These are phyloP conservation scores for Jamesozyma jinghongensis DNA, from an alignment of 805 yeast species.

Conservation along the genomic window DNA sequence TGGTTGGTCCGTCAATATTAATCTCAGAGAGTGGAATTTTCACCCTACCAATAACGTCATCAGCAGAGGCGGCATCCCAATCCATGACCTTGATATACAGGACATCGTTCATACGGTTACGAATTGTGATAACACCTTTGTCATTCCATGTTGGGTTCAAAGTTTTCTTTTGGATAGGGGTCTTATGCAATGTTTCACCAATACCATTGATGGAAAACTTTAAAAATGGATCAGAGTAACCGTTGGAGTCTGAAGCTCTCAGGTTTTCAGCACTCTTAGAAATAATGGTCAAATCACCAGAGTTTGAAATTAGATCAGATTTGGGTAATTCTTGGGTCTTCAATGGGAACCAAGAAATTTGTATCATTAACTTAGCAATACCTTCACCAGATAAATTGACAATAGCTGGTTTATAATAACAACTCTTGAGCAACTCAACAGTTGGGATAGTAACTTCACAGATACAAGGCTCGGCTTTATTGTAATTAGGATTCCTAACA, in stretches of 20 bases:
- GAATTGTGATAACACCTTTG: conserved; percentile 43
- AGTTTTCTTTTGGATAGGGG: conserved; percentile 78
- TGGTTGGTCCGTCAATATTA: conserved; percentile 34
- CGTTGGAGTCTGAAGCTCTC: conserved; percentile 81
- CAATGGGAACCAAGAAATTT: conserved; percentile 75
- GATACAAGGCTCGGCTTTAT: conserved; percentile 47
- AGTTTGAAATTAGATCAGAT: conserved; percentile 63
- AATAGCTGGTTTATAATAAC: conserved; percentile 53
- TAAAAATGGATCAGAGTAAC: conserved; percentile 88
- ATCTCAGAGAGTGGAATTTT: conserved; percentile 48
- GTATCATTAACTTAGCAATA: conserved; percentile 45
- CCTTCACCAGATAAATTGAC: conserved; percentile 47
- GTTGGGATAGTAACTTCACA: conserved; percentile 64
- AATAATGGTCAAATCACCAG: conserved; percentile 59
- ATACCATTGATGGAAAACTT: conserved; percentile 59
- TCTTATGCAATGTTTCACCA: conserved; percentile 51
- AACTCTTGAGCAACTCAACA: conserved; percentile 49
- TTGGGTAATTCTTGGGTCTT: conserved; percentile 52
- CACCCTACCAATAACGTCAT: conserved; percentile 72
- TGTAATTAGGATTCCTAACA: conserved; percentile 44
- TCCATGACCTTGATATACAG: conserved; percentile 58
- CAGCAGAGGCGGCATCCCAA: conserved; percentile 89
- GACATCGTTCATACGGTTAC: conserved; percentile 52
- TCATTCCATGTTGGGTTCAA: conserved; percentile 89
- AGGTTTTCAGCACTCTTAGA: conserved; percentile 57